Base-by-base conservation (phyloP, 495 filamentous ascomycete genomes). In the Staphylotrichum tortipilum region DNA sequence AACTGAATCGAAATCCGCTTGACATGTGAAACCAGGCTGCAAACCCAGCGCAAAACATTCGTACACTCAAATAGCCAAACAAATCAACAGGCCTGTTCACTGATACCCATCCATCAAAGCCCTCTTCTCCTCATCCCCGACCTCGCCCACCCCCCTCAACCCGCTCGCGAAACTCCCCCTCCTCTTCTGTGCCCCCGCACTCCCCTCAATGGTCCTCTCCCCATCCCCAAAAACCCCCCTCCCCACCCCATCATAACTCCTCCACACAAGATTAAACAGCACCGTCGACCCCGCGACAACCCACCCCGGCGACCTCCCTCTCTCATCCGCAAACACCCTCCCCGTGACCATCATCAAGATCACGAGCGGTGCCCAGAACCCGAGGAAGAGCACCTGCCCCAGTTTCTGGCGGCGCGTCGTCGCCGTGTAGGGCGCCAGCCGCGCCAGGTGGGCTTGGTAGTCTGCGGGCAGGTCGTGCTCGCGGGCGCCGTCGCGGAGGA, bases 201-300 rank as follows among this genome's bases (percentile, higher is more conserved):
- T 55, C 14, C 28, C 49, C 15, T 35, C 55, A 7, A 53, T 12
- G 11, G 88, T 92, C 66, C 85, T 76, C 78, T 96, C 92, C 14
- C 92, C 92, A 61, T 96, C 85, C 24, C 91, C 89, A 71, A 94
- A 95, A 0, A 85, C 11, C 21, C 47, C 56, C 56, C 77, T 78
- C 44, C 86, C 86, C 21, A 82, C 57, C 2, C 10, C 33, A 70
- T 96, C 91, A 72, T 98, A 94, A 46, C 65, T 77, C 52, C 48
- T 55, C 92, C 92, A 98, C 50, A 89, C 64, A 0, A 63, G 39
- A 21, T 62, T 66, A 38, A 84, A 77, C 1, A 86, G 3, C 4
- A 64, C 54, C 28, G 71, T 73, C 18, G 61, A 64, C 2, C 77
- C 23, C 19, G 39, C 56, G n/a, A 61, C 68, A 39, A 89, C 29